phyloP scores from a whole-genome alignment of 2,329 filamentous ascomycete genomes.

The Xylariaceae sp. region DNA sequence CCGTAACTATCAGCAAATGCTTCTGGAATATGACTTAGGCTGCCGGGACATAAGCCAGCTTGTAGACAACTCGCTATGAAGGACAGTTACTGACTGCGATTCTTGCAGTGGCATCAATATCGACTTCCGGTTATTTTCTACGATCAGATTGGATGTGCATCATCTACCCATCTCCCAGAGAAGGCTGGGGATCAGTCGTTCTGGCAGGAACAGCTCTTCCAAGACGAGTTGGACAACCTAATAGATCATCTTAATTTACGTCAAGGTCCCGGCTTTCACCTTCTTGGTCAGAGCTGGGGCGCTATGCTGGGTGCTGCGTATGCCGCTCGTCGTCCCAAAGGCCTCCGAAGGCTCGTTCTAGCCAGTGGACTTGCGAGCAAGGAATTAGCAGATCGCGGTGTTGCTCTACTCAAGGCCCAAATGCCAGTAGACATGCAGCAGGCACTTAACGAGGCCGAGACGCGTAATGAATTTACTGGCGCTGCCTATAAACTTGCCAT shows the following conservation, averaged over 20 bases:
- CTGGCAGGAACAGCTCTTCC: conserved; percentile 16
- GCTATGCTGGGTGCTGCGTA: conserved; percentile 17
- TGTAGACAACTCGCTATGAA: too few relatives aligned
- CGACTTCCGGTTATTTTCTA: conserved; percentile 3
- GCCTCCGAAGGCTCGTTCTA: conserved; percentile 13
- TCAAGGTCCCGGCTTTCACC: conserved; percentile 11
- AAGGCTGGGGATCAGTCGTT: conserved; percentile 14
- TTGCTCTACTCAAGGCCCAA: not conserved
- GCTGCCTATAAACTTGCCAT: conserved; percentile 5
- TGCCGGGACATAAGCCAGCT: too few relatives aligned
- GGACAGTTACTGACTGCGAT: too few relatives aligned
- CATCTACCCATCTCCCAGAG: conserved; percentile 17
- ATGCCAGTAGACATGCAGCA: conserved; percentile 8
- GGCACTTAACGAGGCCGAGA: conserved; percentile 5
- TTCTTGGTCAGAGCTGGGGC: conserved; percentile 20
- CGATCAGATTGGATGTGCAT: conserved; percentile 20
- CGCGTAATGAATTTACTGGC: conserved; percentile 9
- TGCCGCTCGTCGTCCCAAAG: conserved; percentile 9
- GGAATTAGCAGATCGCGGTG: conserved; percentile 3
- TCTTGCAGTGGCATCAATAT: not conserved
- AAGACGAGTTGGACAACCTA: conserved; percentile 18
- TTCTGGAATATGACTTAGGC: too few relatives aligned
- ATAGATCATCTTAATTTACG: conserved; percentile 10
- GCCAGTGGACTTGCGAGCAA: conserved; percentile 13
- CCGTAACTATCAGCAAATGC: too few relatives aligned